Percentiles rank a stretch among this genome's conserved stretches.
phyloP scores from a whole-genome alignment of 2,329 filamentous ascomycete genomes.

The Colletotrichum godetiae region DNA sequence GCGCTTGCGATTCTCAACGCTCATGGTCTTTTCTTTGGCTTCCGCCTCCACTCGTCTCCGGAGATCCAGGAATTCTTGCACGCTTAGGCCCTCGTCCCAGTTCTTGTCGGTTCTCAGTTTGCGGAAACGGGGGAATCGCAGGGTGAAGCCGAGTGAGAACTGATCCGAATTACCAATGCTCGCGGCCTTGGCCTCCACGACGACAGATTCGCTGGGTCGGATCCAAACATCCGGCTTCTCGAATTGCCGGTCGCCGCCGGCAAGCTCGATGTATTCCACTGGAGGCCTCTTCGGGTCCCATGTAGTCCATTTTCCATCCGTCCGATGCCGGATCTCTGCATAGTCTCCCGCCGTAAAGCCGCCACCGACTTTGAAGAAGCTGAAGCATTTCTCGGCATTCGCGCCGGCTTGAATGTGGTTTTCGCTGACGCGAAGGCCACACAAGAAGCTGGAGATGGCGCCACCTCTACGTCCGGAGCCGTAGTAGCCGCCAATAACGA shows the following conservation, averaged over 20 bases:
- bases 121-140: constrained; percentile 93
- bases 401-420: constrained; percentile 69
- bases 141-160: constrained; percentile 80
- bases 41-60: constrained; percentile 77
- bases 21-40: constrained; percentile 79
- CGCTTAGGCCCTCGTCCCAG: constrained; percentile 83
- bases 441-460: constrained; percentile 86
- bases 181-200: constrained; percentile 89
- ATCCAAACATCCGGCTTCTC: constrained; percentile 96
- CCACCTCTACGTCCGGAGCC: constrained; percentile 89
- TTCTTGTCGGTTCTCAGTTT: constrained; percentile 82
- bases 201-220: constrained; percentile 85
- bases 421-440: constrained; percentile 82
- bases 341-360: constrained; percentile 90
- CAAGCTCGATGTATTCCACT: constrained; percentile 81
- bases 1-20: constrained; percentile 76
- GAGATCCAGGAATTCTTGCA: constrained; percentile 81
- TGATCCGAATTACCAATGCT: constrained; percentile 79
- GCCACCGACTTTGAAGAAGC: constrained; percentile 99
- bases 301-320: constrained; percentile 89
- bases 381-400: constrained; percentile 81
- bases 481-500: constrained; percentile 93
- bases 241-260: constrained; percentile 77
- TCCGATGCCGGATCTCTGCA: constrained; percentile 81
- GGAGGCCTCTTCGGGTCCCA: constrained; percentile 87